phyloP scores from a whole-genome alignment of 2,329 filamentous ascomycete genomes.

The Venturia effusa region DNA sequence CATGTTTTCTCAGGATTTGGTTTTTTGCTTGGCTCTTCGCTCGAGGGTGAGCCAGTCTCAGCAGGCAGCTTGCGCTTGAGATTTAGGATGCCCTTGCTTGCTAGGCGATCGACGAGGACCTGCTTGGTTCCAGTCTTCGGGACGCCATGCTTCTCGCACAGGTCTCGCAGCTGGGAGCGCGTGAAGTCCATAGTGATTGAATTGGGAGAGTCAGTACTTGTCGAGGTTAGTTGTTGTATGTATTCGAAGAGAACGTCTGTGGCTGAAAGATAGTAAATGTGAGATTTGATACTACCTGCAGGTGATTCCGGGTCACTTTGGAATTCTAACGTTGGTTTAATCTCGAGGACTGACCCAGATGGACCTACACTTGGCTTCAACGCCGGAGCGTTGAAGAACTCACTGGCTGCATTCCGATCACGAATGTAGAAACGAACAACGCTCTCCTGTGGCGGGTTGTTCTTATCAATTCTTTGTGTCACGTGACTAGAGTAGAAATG shows the following conservation, averaged over 20 bases:
- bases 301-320: too few species aligned
- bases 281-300: too few species aligned
- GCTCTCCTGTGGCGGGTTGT: too few species aligned
- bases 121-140: background rate
- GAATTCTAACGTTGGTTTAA: too few species aligned
- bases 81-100: background rate
- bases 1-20: background rate
- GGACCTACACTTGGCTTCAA: too few species aligned
- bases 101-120: background rate
- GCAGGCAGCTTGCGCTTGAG: background rate
- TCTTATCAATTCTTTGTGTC: background rate
- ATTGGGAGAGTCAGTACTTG: background rate
- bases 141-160: background rate
- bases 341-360: too few species aligned
- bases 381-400: too few species aligned
- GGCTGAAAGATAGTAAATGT: too few species aligned
- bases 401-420: too few species aligned
- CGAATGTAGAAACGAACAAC: too few species aligned
- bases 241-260: background rate
- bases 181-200: background rate
- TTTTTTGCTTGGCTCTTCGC: background rate
- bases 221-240: background rate
- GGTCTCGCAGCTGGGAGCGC: background rate
- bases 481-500: background rate
- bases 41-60: background rate